These are phyloP conservation scores for Podospora didyma DNA, from an alignment of 495 filamentous ascomycete species.

Conservation along the genomic window DNA sequence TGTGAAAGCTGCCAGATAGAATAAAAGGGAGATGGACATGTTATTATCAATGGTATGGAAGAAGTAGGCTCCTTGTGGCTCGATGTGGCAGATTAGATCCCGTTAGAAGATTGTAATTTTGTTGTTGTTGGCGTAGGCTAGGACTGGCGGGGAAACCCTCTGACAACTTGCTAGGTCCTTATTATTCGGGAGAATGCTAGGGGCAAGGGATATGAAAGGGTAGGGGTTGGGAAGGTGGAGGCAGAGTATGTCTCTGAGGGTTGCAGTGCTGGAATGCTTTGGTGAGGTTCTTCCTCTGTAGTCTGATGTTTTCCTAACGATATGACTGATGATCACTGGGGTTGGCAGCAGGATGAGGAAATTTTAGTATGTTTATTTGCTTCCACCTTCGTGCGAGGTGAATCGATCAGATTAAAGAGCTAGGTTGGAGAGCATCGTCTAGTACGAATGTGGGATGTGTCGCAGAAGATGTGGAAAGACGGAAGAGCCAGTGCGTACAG, in stretches of 20 bases:
- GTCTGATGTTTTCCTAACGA: slow-evolving; percentile 3
- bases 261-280: neutral
- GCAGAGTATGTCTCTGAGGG: slow-evolving; percentile 2
- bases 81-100: slow-evolving; percentile 7
- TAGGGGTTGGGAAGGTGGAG: slow-evolving; percentile 7
- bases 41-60: slow-evolving; percentile 2
- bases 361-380: neutral
- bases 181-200: neutral
- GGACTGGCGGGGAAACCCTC: too few relatives aligned
- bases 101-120: slow-evolving; percentile 1
- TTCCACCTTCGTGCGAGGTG: neutral
- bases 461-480: too few relatives aligned
- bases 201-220: slow-evolving; percentile 1
- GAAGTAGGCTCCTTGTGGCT: slow-evolving; percentile 4
- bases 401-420: neutral
- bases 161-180: slow-evolving; percentile 1
- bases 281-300: slow-evolving; percentile 3
- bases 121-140: neutral
- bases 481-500: too few relatives aligned
- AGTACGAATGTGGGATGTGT: too few relatives aligned
- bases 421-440: too few relatives aligned
- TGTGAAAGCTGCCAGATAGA: neutral
- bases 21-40: slow-evolving; percentile 3
- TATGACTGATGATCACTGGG: neutral
- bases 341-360: neutral